Conservation (phyloP, 331 rosid species). For the Quercus tomentella region DNA sequence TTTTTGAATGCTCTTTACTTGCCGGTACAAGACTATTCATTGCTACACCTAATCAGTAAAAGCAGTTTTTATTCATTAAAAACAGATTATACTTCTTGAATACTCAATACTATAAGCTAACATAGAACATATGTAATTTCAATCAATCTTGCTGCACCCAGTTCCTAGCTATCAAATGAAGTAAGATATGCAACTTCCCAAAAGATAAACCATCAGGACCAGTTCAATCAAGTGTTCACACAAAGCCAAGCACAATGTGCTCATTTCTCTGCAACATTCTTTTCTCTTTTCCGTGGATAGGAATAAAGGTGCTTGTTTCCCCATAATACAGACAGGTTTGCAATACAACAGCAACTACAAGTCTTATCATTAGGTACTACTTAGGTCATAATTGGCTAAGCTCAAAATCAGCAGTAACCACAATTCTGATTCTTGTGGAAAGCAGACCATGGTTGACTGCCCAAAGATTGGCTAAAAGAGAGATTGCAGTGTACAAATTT, state of each 20-base stretch:
- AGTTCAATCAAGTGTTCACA: too few relatives aligned
- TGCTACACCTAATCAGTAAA: slow-evolving; percentile 23
- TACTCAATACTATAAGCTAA: neutral
- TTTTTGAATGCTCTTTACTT: slow-evolving; percentile 23
- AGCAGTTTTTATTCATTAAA: neutral
- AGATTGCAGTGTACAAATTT: neutral
- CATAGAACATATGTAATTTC: neutral
- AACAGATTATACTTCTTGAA: slow-evolving; percentile 2
- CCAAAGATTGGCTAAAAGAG: neutral
- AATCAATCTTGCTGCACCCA: neutral
- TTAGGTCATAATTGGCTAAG: neutral
- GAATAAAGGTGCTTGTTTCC: too few relatives aligned
- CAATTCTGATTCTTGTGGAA: neutral
- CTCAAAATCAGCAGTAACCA: too few relatives aligned
- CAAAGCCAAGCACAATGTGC: neutral
- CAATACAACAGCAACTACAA: neutral
- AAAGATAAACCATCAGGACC: too few relatives aligned
- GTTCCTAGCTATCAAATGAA: neutral
- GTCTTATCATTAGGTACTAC: neutral
- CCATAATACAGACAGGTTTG: neutral
- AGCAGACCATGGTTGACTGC: neutral
- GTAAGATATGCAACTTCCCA: neutral
- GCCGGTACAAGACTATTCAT: slow-evolving; percentile 16
- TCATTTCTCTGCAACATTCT: neutral
- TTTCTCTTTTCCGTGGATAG: too few relatives aligned